phyloP scores from a whole-genome alignment of 768 basidiomycete genomes.

The Goffeauzyma gilvescens region DNA sequence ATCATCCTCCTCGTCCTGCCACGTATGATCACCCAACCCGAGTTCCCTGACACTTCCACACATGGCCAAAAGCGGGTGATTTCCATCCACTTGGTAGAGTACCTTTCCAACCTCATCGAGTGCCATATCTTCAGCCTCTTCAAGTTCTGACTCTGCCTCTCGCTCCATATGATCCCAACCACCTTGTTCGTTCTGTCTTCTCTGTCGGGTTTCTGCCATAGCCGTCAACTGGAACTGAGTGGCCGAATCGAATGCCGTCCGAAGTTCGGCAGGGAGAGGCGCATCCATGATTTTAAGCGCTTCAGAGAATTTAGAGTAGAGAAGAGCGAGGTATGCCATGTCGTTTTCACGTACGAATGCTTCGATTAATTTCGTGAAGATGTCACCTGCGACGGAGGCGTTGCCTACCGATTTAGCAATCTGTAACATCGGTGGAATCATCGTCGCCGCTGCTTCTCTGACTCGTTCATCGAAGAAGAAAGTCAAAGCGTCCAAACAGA shows the following conservation, averaged over 20 bases:
- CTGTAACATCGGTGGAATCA: neutral
- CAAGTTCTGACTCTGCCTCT: neutral
- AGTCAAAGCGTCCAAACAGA: slow-evolving; percentile 2
- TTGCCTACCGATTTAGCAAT: neutral
- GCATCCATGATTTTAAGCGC: neutral
- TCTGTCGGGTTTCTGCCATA: neutral
- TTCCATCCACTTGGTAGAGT: neutral
- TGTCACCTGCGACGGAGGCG: neutral
- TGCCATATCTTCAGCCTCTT: slow-evolving; percentile 6
- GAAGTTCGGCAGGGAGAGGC: neutral
- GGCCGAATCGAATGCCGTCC: neutral
- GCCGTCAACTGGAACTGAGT: slow-evolving; percentile 4
- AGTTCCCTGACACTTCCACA: neutral
- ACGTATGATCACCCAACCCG: neutral
- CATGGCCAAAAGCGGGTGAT: neutral
- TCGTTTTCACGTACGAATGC: slow-evolving; percentile 3
- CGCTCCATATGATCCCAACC: neutral
- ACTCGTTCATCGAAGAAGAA: slow-evolving; percentile 8
- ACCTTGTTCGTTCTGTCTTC: neutral
- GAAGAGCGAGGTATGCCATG: neutral
- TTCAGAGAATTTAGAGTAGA: slow-evolving; percentile 1
- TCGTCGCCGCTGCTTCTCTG: neutral
- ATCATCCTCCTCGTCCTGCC: slow-evolving; percentile 1
- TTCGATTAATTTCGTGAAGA: neutral
- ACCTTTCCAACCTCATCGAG: slow-evolving; percentile 4